Base-by-base conservation (phyloP, 1,139 yeast species). In the Saccharomyces hybrid region DNA sequence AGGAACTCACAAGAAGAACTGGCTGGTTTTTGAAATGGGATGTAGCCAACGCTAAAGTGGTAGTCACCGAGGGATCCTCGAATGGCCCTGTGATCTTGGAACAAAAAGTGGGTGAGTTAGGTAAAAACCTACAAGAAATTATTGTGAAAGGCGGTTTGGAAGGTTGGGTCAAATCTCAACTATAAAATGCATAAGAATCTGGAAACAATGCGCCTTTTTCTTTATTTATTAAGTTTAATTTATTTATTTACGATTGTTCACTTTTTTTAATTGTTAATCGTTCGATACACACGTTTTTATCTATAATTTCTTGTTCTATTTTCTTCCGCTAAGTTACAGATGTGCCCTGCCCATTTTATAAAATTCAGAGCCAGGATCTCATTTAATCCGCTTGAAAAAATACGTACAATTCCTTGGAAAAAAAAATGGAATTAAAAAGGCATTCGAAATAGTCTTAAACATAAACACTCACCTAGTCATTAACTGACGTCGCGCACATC, bases 111-210 rank as follows among this genome's bases (percentile, higher is more conserved):
- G 98, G 98, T 57, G 98, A 93, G 71, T 79, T 93, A 61, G 98
- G 99, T 61, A 84, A 91, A 57, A 91, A 91, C 71, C 79, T 93
- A 69, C 99, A 93, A 75, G 99, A 93, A 64, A 93, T 93, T 65
- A 93, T 93, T 62, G 91, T 93, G 63, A 86, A 90, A 72, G 99
- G 99, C 51, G 99, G 99, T 53, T 82, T 93, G 58, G 99, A 93
- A 78, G 96, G 96, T 50, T 93, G 99, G 99, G 98, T 93, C 58
- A 86, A 82, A 73, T 79, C 91, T 49, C 88, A 87, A 71, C 76
- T 87, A 58, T 73, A 73, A 63, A 67, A 23, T 16, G 44, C 44
- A 38, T 38, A 38, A 38, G 13, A n/a, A 38, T 38, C 44, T 38
- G 23, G 13, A 38, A 38, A 9, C 4, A 38, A 41, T 7, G 13